phyloP scores from a whole-genome alignment of 2,329 filamentous ascomycete species.

The Colletotrichum scovillei region DNA sequence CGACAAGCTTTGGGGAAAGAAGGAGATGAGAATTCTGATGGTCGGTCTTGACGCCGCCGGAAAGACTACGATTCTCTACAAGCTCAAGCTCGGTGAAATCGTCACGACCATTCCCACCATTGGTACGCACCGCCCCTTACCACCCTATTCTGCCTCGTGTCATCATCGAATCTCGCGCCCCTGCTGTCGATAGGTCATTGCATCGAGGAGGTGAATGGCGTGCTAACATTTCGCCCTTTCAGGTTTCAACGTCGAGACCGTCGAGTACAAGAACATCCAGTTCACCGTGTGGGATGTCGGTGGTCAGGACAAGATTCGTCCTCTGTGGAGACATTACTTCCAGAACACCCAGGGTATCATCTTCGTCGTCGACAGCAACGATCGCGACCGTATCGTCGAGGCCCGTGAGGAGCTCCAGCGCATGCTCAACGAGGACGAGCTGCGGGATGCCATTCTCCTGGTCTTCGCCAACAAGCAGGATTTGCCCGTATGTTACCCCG shows the following conservation, averaged over 20 bases:
- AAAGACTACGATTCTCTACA: slow-evolving; percentile 99
- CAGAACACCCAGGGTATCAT: slow-evolving; percentile 99
- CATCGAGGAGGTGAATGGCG: not conserved
- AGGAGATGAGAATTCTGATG: slow-evolving; percentile 99
- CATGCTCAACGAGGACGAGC: slow-evolving; percentile 99
- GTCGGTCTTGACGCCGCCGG: slow-evolving; percentile 98
- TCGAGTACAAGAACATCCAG: slow-evolving; percentile 99
- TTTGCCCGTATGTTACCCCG: slow-evolving; percentile 80
- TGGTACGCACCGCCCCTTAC: slow-evolving; percentile 66
- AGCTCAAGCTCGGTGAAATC: slow-evolving; percentile 99
- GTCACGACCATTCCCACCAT: slow-evolving; percentile 99
- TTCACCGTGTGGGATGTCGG: slow-evolving; percentile 99
- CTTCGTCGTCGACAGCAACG: slow-evolving; percentile 99
- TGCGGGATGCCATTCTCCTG: slow-evolving; percentile 94
- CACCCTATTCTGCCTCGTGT: not conserved
- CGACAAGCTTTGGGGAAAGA: slow-evolving; percentile 97
- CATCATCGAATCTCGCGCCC: slow-evolving; percentile 6
- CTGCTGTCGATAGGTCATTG: slow-evolving; percentile 5
- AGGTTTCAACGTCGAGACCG: slow-evolving; percentile 99
- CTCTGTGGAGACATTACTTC: slow-evolving; percentile 99
- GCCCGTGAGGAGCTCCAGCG: slow-evolving; percentile 95
- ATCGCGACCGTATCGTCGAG: slow-evolving; percentile 97
- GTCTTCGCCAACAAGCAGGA: slow-evolving; percentile 99
- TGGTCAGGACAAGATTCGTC: slow-evolving; percentile 99
- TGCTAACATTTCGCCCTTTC: slow-evolving; percentile 39